A percentile compares a stretch with the other conserved stretches of the same genome.
Conservation (phyloP, 2,329 filamentous ascomycete species). For the Diaporthe sp. region DNA sequence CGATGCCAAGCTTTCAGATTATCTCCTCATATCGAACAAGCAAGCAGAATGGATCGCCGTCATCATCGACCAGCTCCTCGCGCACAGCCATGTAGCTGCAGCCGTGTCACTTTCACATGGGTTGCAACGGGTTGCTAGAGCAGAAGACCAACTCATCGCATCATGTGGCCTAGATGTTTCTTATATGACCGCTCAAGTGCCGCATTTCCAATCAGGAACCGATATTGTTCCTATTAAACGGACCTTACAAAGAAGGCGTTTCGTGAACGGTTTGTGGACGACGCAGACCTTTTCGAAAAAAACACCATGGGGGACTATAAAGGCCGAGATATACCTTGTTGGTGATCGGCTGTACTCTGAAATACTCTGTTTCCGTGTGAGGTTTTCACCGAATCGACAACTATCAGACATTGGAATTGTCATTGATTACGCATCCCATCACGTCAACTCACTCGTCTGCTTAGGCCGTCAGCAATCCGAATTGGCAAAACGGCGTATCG, state of each 20-base stretch:
- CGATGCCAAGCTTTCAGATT: neutral
- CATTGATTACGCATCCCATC: neutral
- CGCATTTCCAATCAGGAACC: neutral
- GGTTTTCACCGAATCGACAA: neutral
- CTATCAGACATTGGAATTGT: neutral
- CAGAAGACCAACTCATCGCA: neutral
- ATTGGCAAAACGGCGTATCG: neutral
- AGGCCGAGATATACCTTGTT: neutral
- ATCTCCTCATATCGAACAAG: neutral
- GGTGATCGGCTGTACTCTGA: neutral
- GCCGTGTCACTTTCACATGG: neutral
- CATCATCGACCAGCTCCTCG: slow-evolving; percentile 1
- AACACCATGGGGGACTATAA: neutral
- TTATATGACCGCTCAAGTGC: no score
- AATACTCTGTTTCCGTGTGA: neutral
- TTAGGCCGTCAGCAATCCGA: neutral
- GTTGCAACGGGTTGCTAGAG: neutral
- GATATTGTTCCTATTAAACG: neutral
- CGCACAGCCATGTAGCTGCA: neutral
- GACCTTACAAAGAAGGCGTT: neutral
- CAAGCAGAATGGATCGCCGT: neutral
- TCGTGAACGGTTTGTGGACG: neutral
- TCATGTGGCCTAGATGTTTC: neutral
- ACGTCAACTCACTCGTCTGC: neutral
- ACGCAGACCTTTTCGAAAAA: neutral